Conservation (phyloP, 371 early-diverging fungal genomes). For the Mucor velutinosus region DNA sequence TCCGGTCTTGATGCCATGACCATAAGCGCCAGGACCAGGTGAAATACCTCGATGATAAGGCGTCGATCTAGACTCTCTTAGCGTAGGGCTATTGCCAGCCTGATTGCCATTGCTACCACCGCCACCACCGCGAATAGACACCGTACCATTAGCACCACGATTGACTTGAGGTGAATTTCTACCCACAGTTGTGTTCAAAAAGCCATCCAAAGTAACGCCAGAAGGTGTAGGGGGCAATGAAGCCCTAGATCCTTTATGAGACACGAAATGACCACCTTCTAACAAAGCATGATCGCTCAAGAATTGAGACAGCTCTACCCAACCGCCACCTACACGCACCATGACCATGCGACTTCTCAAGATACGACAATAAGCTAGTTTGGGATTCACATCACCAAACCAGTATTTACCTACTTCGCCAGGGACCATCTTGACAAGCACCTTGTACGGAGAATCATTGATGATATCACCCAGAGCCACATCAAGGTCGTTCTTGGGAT, state of each 20-base stretch:
- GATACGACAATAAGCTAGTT: constrained; percentile 74
- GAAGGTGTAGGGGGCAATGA: constrained; percentile 12
- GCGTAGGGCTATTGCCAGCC: not conserved
- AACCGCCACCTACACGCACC: constrained; percentile 84
- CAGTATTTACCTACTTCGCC: constrained; percentile 72
- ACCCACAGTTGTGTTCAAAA: constrained; percentile 23
- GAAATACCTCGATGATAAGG: constrained; percentile 40
- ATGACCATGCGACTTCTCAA: constrained; percentile 71
- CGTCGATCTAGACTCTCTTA: constrained; percentile 41
- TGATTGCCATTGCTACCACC: not conserved
- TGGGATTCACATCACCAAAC: constrained; percentile 74
- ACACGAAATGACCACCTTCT: constrained; percentile 38
- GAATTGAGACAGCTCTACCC: constrained; percentile 70
- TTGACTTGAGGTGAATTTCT: constrained; percentile 13
- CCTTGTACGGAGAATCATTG: constrained; percentile 56
- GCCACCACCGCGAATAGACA: constrained; percentile 16
- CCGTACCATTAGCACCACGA: not conserved
- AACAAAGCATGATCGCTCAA: constrained; percentile 47
- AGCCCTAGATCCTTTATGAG: constrained; percentile 7
- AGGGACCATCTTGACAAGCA: constrained; percentile 53
- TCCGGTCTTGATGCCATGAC: constrained; percentile 50
- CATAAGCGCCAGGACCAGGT: constrained; percentile 27
- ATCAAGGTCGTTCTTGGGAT: constrained; percentile 73
- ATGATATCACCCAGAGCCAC: constrained; percentile 72
- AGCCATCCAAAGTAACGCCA: constrained; percentile 23